phyloP scores from a whole-genome alignment of 176 grass and related monocot species.

The Poa annua region DNA sequence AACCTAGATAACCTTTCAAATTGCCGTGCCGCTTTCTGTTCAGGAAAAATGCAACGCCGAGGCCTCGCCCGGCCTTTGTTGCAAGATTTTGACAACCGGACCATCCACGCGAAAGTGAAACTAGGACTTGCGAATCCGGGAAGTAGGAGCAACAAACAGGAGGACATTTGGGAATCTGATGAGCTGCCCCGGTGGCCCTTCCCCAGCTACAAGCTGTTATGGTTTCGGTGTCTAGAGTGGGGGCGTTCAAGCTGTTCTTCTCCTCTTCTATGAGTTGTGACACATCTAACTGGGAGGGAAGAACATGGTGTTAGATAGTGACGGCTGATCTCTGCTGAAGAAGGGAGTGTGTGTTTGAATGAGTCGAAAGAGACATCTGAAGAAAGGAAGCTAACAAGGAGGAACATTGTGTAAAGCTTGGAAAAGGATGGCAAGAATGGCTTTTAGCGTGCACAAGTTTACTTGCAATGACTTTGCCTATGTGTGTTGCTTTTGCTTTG shows the following conservation, averaged over 20 bases:
- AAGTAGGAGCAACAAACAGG: constrained; percentile 20
- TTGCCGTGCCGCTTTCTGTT: neutral
- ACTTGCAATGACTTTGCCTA: constrained; percentile 47
- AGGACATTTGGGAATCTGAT: constrained; percentile 37
- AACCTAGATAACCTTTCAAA: constrained; percentile 35
- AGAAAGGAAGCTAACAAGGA: constrained; percentile 34
- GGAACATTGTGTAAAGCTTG: constrained; percentile 34
- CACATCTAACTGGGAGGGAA: constrained; percentile 32
- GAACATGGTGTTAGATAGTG: constrained; percentile 25
- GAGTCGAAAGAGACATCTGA: constrained; percentile 34
- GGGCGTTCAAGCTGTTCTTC: constrained; percentile 35
- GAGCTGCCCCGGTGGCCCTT: constrained; percentile 49
- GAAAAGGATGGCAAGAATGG: constrained; percentile 40
- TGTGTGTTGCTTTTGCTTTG: constrained; percentile 59
- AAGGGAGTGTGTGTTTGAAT: constrained; percentile 24
- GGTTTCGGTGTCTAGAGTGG: constrained; percentile 22
- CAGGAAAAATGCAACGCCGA: neutral
- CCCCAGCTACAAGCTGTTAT: constrained; percentile 29
- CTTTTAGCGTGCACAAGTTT: constrained; percentile 60
- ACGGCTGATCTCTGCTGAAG: constrained; percentile 26
- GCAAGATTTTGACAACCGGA: neutral
- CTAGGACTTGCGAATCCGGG: neutral
- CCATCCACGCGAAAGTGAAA: neutral
- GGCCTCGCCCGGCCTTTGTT: neutral
- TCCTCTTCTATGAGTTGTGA: constrained; percentile 18